Evolutionary conservation across 2,329 filamentous ascomycete species (phyloP), one percentile per base, ranked within the genome.

Genomic region (Mollisiaceae sp.): DNA sequence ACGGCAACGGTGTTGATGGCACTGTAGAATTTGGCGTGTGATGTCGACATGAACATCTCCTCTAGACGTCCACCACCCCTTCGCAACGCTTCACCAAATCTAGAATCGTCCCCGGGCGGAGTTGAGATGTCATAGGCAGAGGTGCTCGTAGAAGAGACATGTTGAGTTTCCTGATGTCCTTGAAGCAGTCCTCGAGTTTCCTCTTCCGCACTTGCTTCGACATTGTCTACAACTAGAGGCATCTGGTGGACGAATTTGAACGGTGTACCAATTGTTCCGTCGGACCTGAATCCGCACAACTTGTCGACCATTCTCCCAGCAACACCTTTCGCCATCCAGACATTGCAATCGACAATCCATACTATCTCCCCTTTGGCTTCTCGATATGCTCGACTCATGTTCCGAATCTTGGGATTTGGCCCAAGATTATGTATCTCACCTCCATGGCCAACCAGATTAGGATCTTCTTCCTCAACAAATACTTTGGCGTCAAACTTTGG

Each of bases 401-500:
- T 99, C 59, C 95, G 85, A 72, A 99, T 96, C 82, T 99, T 99
- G n/a, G 95, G 95, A 75, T 99, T 99, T 1, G 95, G 95, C 0
- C 96, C 96, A 64, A 98, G 83, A 64, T 86, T 84, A 68, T 84
- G 79, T 59, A 79, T 73, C 56, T 83, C 78, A 61, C 83, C 83
- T 12, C 79, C 78, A 38, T 81, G 73, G 36, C 83, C 84, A 61
- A 87, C 84, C 9, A 97, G 80, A 36, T 87, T 77, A 0, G 91
- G 87, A 75, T 97, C 93, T 66, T 97, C 91, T 59, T 91, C 86
- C 79, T 97, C 94, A 57, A 97, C 83, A 12, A 94, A 83, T 3
- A 98, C 82, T 60, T 84, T 85, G 1, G 88, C 89, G 78, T 97
- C 89, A 71, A 87, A 85, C 14, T 81, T 78, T 0, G 91, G 87